phyloP scores from a whole-genome alignment of 148 eudicot genomes.

The Beta vulgaris region DNA sequence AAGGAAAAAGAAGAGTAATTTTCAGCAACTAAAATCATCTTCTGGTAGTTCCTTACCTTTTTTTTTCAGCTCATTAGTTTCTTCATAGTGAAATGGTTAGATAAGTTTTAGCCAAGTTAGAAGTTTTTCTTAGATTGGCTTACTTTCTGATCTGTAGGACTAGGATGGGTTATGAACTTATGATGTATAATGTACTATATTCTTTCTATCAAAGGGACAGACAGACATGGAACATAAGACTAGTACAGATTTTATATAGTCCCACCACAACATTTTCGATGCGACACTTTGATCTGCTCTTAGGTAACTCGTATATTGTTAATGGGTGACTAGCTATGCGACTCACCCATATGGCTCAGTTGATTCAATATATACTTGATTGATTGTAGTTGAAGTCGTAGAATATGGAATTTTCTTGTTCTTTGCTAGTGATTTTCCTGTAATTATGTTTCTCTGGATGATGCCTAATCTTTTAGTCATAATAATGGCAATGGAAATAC shows the following conservation, averaged over 20 bases:
- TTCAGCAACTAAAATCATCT: conserved; percentile 1
- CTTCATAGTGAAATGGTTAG: neutral
- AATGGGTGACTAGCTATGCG: too few species aligned
- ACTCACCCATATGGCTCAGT: too few species aligned
- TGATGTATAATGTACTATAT: too few species aligned
- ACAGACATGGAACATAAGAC: neutral
- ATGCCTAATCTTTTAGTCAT: neutral
- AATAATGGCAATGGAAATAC: neutral
- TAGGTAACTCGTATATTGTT: too few species aligned
- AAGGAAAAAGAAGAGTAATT: conserved; percentile 4
- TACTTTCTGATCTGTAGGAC: too few species aligned
- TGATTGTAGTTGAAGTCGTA: neutral
- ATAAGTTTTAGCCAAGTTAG: neutral
- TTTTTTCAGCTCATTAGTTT: neutral
- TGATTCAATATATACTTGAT: neutral
- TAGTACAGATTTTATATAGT: too few species aligned
- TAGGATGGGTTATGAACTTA: too few species aligned
- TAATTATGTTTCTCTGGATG: neutral
- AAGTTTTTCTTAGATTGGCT: neutral
- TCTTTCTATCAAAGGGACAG: neutral
- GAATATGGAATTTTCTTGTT: neutral
- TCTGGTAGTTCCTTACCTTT: conserved; percentile 14
- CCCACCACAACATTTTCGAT: too few species aligned
- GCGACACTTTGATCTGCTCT: too few species aligned
- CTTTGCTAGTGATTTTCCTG: too few species aligned